A percentile compares a stretch with the other conserved stretches of the same genome.
Conservation (phyloP, 768 basidiomycete species). For the Lentinula detonsa region DNA sequence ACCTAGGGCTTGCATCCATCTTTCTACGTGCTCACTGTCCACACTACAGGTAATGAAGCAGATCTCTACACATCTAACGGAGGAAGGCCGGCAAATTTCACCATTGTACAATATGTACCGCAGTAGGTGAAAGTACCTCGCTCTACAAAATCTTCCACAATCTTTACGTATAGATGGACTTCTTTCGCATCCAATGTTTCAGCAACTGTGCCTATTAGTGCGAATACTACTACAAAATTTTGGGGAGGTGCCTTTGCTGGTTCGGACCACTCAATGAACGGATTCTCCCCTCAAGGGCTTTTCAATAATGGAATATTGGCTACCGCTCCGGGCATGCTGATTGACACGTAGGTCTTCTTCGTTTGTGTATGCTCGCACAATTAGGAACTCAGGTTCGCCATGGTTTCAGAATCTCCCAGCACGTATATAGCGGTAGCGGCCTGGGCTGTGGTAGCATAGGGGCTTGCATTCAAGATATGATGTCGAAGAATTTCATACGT, state of each 20-base stretch:
- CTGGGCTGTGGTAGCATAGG: constrained; percentile 58
- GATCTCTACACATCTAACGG: constrained; percentile 48
- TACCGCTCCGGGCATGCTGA: constrained; percentile 40
- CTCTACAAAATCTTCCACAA: neutral
- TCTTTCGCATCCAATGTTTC: constrained; percentile 45
- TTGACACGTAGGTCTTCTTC: constrained; percentile 39
- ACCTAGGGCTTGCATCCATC: neutral
- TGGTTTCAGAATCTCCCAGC: constrained; percentile 44
- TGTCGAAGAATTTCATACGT: constrained; percentile 55
- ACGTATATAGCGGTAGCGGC: constrained; percentile 26
- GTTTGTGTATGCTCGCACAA: neutral
- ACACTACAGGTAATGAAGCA: constrained; percentile 40
- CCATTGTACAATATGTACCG: constrained; percentile 35
- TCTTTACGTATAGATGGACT: constrained; percentile 38
- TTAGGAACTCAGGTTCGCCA: neutral
- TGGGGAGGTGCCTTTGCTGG: constrained; percentile 45
- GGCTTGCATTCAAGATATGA: constrained; percentile 52
- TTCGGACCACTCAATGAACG: constrained; percentile 32
- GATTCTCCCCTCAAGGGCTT: constrained; percentile 58
- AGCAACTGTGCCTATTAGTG: constrained; percentile 28
- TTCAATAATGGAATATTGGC: constrained; percentile 46
- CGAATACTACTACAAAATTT: constrained; percentile 35
- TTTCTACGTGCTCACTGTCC: neutral
- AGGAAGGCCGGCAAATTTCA: constrained; percentile 31
- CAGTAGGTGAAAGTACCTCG: constrained; percentile 32